Evolutionary conservation across 2,329 filamentous ascomycete species (phyloP).

Genomic region (Zopfia rhizophila): DNA sequence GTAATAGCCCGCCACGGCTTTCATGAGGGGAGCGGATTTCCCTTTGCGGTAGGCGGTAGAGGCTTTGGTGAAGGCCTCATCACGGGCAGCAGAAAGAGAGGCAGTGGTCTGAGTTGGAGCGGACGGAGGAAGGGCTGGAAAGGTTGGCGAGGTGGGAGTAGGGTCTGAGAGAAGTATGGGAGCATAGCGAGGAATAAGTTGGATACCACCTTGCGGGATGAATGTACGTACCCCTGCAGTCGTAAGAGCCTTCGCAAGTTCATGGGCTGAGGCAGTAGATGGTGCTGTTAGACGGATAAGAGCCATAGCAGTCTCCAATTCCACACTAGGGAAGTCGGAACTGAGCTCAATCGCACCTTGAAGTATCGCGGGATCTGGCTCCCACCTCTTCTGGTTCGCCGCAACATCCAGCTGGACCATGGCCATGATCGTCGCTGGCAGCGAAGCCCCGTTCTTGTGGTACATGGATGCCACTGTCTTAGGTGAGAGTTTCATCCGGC

Average conservation of each 20-base stretch:
- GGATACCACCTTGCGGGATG: conserved; percentile 53
- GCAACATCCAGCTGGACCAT: conserved; percentile 62
- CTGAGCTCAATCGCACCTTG: conserved; percentile 65
- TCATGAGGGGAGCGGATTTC: conserved; percentile 77
- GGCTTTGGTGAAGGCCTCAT: conserved; percentile 67
- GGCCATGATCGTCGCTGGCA: conserved; percentile 64
- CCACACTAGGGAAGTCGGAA: conserved; percentile 64
- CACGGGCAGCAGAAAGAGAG: conserved; percentile 59
- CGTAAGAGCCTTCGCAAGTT: conserved; percentile 67
- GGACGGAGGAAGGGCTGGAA: conserved; percentile 37
- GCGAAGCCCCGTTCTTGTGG: conserved; percentile 66
- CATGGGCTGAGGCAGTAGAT: conserved; percentile 67
- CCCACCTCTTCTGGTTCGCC: conserved; percentile 42
- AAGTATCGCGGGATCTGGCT: conserved; percentile 56
- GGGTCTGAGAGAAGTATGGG: conserved; percentile 51
- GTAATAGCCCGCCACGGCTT: conserved; percentile 81
- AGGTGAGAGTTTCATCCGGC: conserved; percentile 59
- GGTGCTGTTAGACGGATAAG: conserved; percentile 68
- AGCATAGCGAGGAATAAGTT: conserved; percentile 60
- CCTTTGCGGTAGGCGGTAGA: conserved; percentile 67
- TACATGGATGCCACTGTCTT: conserved; percentile 66
- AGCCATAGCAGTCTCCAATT: conserved; percentile 60
- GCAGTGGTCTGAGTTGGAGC: conserved; percentile 52
- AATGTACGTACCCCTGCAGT: conserved; percentile 26
- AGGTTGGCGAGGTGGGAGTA: conserved; percentile 37